Conservation (phyloP, 352 stramenopile genomes). For the Saprolegnia diclina region DNA sequence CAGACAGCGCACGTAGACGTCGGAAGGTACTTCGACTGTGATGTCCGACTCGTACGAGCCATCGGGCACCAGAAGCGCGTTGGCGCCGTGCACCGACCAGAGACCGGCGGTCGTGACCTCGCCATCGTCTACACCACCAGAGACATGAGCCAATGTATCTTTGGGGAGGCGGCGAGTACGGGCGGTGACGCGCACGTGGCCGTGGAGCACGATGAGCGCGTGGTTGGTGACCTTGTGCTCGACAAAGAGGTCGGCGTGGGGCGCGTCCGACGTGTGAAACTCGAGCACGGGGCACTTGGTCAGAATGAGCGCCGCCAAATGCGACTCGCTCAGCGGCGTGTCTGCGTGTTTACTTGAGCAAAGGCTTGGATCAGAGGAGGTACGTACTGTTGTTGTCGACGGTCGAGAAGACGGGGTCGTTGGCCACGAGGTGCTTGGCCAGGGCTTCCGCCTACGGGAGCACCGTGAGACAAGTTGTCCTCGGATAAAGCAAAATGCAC, state of each 20-base stretch:
- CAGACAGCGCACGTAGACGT: constrained; percentile 9
- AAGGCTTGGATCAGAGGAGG: neutral
- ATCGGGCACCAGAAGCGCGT: constrained; percentile 6
- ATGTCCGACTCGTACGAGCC: constrained; percentile 18
- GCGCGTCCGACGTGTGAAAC: constrained; percentile 3
- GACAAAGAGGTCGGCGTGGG: constrained; percentile 4
- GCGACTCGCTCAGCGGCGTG: neutral
- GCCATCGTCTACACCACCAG: neutral
- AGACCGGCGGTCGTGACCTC: neutral
- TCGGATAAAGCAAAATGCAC: neutral
- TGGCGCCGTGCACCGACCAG: constrained; percentile 14
- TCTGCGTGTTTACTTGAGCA: neutral
- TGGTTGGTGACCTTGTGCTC: constrained; percentile 15
- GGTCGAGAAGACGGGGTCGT: constrained; percentile 23
- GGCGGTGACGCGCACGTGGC: constrained; percentile 3
- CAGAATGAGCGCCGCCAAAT: constrained; percentile 6
- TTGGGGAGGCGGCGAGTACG: too few species aligned
- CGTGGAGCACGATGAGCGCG: constrained; percentile 8
- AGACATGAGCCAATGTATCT: neutral
- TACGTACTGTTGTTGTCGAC: constrained; percentile 12
- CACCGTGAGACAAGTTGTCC: neutral
- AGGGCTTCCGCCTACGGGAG: constrained; percentile 9
- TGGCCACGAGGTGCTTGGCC: constrained; percentile 20
- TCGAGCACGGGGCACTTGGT: constrained; percentile 22
- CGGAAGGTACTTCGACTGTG: constrained; percentile 13